Base-by-base conservation (phyloP, 1,139 yeast genomes). In the Suhomyces coccinellae region DNA sequence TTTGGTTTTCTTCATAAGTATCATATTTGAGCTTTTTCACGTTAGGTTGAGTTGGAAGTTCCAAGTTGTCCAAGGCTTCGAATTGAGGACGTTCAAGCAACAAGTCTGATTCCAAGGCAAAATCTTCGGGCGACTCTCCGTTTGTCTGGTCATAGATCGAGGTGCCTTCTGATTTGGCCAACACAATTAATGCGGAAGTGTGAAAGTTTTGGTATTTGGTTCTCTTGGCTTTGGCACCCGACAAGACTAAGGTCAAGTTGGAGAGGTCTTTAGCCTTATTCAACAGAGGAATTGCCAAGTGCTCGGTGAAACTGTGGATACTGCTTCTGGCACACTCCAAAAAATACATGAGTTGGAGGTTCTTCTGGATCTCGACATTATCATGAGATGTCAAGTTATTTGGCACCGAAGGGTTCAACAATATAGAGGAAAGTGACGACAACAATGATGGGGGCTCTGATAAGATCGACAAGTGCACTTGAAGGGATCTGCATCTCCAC, bases 161-260 rank as follows among this genome's bases (percentile, higher is more conserved):
- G 28, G 53, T 13, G 58, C 71, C 61, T 27, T 63, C 57, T 51
- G 85, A 80, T 53, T 79, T 79, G 1, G 98, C 98, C 31, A 91
- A 67, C 27, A 90, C 79, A n/a, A 91, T 78, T 52, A 93, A 76
- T 38, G 89, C 82, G 0, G 97, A 79, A 13, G 87, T 79, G 22
- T 83, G 81, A 39, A 73, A 77, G 38, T 75, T 77, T 65, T 93
- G 99, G 60, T 71, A 87, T 62, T 87, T 88, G 3, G 99, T 91
- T 61, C 95, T 76, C 59, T 85, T 87, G 6, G 96, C 97, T 54
- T 83, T 82, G 40, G 93, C 88, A 52, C 99, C 99, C 1, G 97
- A 85, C 40, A 91, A 67, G 1, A 85, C 77, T 50, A 85, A 77
- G 35, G 76, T 69, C 40, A 95, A 73, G 1, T 81, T 79, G 0